These are phyloP conservation scores for Mycogone perniciosa DNA, from an alignment of 2,329 filamentous ascomycete genomes.

Conservation along the genomic window DNA sequence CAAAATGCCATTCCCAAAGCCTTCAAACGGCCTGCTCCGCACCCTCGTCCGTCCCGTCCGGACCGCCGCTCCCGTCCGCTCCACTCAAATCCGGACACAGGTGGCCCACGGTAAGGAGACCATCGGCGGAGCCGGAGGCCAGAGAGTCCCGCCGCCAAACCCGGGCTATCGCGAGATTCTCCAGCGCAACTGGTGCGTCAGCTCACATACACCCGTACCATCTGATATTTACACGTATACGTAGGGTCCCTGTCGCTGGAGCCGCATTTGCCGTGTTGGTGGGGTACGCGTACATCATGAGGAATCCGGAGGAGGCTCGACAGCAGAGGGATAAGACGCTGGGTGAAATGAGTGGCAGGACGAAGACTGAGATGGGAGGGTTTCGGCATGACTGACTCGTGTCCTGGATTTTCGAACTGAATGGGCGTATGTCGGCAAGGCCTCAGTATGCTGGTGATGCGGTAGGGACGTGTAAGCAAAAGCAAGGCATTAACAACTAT, in stretches of 20 bases:
- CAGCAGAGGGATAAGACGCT: slow-evolving; percentile 16
- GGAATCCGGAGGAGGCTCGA: slow-evolving; percentile 14
- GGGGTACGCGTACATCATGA: slow-evolving; percentile 24
- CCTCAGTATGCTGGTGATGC: too few species aligned
- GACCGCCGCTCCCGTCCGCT: not conserved
- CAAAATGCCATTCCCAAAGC: not conserved
- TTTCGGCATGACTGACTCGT: slow-evolving; percentile 23
- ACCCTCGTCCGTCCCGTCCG: slow-evolving; percentile 4
- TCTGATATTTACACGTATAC: not conserved
- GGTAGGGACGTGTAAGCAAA: not conserved
- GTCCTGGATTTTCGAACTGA: too few species aligned
- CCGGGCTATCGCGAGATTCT: slow-evolving; percentile 25
- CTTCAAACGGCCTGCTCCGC: slow-evolving; percentile 2
- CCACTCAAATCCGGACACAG: not conserved
- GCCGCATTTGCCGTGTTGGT: slow-evolving; percentile 21
- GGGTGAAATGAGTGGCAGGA: slow-evolving; percentile 26
- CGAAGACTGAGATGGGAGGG: slow-evolving; percentile 21
- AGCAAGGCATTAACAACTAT: not conserved
- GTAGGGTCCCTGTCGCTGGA: slow-evolving; percentile 24
- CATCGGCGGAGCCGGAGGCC: slow-evolving; percentile 30
- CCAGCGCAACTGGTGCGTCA: slow-evolving; percentile 27
- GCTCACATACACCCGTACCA: not conserved
- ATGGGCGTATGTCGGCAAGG: not conserved
- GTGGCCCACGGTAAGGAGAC: slow-evolving; percentile 15
- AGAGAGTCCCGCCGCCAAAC: slow-evolving; percentile 21